These are phyloP conservation scores for Solanum tacnaense DNA, from an alignment of 257 asterid genomes.

Conservation along the genomic window DNA sequence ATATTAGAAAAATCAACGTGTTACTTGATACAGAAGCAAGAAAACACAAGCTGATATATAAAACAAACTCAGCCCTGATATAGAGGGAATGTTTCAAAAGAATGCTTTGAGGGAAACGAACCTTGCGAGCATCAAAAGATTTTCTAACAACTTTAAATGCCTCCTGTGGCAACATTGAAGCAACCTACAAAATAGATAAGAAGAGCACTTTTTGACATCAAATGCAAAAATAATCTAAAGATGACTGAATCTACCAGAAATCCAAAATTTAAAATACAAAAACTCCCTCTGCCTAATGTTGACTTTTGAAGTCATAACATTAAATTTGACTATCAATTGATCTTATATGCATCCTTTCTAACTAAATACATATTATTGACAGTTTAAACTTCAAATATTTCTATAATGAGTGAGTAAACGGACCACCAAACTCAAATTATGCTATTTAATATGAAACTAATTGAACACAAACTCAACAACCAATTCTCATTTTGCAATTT, in stretches of 20 bases:
- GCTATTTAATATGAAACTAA: not conserved
- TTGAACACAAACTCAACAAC: not conserved
- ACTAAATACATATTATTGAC: not conserved
- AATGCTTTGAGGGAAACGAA: constrained; percentile 8
- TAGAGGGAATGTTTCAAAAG: not conserved
- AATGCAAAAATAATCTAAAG: not conserved
- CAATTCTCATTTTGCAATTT: not conserved
- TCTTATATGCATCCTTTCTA: not conserved
- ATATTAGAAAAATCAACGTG: not conserved
- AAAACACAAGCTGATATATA: not conserved
- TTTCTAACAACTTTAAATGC: constrained; percentile 79
- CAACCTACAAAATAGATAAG: constrained; percentile 43
- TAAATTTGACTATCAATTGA: not conserved
- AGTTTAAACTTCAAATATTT: not conserved
- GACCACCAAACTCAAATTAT: not conserved
- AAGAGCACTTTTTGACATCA: not conserved
- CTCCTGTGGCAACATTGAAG: constrained; percentile 89
- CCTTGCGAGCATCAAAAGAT: constrained; percentile 99
- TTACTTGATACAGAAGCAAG: not conserved
- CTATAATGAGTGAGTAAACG: not conserved
- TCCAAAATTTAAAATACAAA: not conserved
- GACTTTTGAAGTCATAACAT: not conserved
- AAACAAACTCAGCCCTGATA: not conserved
- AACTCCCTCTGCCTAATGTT: not conserved
- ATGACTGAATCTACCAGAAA: not conserved